These are phyloP conservation scores for Pythium sp. DNA, from an alignment of 352 stramenopile genomes.

Conservation along the genomic window DNA sequence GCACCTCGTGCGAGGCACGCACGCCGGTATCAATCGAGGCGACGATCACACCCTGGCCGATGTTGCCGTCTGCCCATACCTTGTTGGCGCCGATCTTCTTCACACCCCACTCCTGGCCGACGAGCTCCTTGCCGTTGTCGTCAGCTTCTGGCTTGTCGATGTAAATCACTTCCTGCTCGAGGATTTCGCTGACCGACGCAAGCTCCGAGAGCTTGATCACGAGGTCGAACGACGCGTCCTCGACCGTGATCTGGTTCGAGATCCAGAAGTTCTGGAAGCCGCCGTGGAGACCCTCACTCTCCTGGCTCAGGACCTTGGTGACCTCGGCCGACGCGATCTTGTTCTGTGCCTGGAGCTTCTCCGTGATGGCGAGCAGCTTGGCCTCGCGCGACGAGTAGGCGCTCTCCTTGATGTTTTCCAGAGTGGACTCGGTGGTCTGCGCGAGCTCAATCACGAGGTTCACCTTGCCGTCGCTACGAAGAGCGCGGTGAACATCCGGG, in stretches of 20 bases:
- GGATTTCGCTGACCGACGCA: too few relatives aligned
- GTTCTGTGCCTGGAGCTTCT: not conserved
- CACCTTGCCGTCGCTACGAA: not conserved
- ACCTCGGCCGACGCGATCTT: not conserved
- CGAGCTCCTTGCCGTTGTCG: too few relatives aligned
- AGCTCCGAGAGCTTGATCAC: not conserved
- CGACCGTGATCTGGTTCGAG: not conserved
- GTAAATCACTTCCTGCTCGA: too few relatives aligned
- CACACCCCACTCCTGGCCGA: not conserved
- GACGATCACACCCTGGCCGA: not conserved
- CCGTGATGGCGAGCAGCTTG: not conserved
- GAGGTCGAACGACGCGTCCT: not conserved
- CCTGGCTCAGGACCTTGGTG: not conserved
- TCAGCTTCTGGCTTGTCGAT: too few relatives aligned
- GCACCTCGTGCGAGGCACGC: not conserved
- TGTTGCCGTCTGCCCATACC: not conserved
- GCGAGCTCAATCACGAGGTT: not conserved
- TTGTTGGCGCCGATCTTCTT: not conserved
- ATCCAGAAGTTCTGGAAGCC: conserved; percentile 3
- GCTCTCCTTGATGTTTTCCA: not conserved
- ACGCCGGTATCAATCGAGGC: not conserved
- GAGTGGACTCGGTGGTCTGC: not conserved
- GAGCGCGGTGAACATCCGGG: not conserved
- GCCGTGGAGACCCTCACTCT: not conserved
- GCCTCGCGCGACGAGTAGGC: not conserved